phyloP scores from a whole-genome alignment of 2,329 filamentous ascomycete species.

The Magnaporthiopsis incrustans region DNA sequence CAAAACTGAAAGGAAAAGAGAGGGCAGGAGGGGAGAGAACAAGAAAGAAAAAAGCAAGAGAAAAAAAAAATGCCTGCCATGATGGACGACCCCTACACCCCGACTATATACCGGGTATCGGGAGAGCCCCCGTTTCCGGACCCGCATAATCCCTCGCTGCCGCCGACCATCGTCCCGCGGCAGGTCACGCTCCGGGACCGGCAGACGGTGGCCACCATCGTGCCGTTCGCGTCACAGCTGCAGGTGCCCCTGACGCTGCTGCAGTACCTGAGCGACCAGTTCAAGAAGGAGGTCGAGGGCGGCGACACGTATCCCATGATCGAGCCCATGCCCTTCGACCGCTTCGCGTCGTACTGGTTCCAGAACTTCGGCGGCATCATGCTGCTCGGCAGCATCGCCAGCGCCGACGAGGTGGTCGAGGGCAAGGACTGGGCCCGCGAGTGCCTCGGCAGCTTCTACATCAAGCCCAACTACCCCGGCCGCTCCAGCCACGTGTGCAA shows the following conservation, averaged over 20 bases:
- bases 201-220: constrained; percentile 73
- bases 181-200: constrained; percentile 79
- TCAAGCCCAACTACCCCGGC: constrained; percentile 90
- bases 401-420: constrained; percentile 44
- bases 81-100: constrained; percentile 66
- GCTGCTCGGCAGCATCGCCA: constrained; percentile 68
- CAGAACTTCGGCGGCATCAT: constrained; percentile 84
- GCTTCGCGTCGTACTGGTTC: constrained; percentile 82
- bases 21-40: not conserved
- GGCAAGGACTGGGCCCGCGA: constrained; percentile 68
- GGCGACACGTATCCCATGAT: constrained; percentile 90
- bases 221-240: constrained; percentile 70
- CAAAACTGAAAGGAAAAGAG: not conserved
- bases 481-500: constrained; percentile 89
- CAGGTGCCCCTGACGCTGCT: constrained; percentile 71
- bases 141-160: constrained; percentile 53
- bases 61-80: constrained; percentile 60
- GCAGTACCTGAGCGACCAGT: constrained; percentile 70
- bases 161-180: constrained; percentile 60
- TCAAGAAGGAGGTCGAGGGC: constrained; percentile 85
- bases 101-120: constrained; percentile 62
- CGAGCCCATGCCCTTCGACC: constrained; percentile 63
- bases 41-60: not conserved
- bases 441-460: constrained; percentile 85
- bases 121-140: constrained; percentile 59